Conservation (phyloP, 2,329 filamentous ascomycete species). For the Trichoderma endophyticum region DNA sequence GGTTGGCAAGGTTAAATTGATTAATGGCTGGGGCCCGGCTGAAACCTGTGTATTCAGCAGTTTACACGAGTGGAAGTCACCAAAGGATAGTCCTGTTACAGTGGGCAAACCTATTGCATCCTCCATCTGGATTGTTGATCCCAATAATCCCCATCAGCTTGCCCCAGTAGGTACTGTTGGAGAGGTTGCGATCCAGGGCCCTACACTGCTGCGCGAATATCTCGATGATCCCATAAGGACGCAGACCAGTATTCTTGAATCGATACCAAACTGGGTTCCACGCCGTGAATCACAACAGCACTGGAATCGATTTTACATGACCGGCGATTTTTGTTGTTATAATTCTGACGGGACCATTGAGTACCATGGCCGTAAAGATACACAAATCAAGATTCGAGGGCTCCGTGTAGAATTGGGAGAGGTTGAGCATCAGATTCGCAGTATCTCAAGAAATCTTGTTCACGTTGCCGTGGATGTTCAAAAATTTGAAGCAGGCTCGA, state of each 20-base stretch:
- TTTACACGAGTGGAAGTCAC: slow-evolving; percentile 15
- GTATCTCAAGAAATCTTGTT: neutral
- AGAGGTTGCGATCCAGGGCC: no score
- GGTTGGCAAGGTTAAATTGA: slow-evolving; percentile 13
- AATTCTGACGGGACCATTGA: slow-evolving; percentile 7
- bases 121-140: neutral
- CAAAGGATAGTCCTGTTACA: slow-evolving; percentile 5
- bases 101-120: slow-evolving; percentile 11
- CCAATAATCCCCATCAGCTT: neutral
- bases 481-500: neutral
- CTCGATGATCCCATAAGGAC: no score
- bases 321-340: neutral
- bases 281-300: neutral
- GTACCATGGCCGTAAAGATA: slow-evolving; percentile 8
- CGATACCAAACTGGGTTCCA: neutral
- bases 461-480: slow-evolving; percentile 16
- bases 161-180: no score
- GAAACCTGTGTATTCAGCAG: slow-evolving; percentile 17
- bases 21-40: slow-evolving; percentile 23
- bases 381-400: neutral
- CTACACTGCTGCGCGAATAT: no score
- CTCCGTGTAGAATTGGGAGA: slow-evolving; percentile 4
- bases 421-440: slow-evolving; percentile 15
- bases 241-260: no score
- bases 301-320: slow-evolving; percentile 1